Base-by-base conservation (phyloP, 768 basidiomycete species). In the Leucosporidium yakuticum region DNA sequence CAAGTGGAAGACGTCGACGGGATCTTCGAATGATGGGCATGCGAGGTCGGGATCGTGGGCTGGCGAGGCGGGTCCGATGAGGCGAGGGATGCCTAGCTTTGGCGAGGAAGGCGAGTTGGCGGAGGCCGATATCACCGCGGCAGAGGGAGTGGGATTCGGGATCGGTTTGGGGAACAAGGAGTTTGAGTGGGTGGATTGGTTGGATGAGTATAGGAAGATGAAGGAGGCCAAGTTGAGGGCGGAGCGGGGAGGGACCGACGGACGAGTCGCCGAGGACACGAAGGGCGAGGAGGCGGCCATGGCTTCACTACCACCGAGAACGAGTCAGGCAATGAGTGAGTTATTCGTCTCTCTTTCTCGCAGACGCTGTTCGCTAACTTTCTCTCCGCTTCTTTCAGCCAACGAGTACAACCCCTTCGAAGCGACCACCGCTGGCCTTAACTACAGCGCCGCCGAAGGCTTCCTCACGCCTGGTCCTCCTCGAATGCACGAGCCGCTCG, bases 181-280 rank as follows among this genome's bases (percentile, higher is more conserved):
- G 65, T 79, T 81, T 63, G 80, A 81, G 64, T 81, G 81, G 81
- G 79, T 81, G 32, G 80, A 81, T 63, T 81, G 80, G 80, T 70
- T 80, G 63, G 81, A 81, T 71, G 79, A 79, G 72, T 81, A 81
- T 73, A 77, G 80, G 58, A 72, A 76, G 69, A 76, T 77, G 76
- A 80, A 81, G 69, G 79, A 80, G 59, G 80, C 78, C 44, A 80
- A 80, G 69, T 77, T 81, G 27, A 60, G 77, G 25, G 77, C 79
- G 1, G 81, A 48, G 63, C 27, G 48, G 63, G 7, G 19, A 25
- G 63, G n/a, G 29, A 20, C 27, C 12, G 14, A 8, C 7, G 62
- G 14, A 11, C 48, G 36, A 21, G n/a, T 55, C 56, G 27, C 39
- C 2, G 59, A 39, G 6, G 32, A 25, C 7, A 12, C 32, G 49